Percentiles rank a stretch among this genome's conserved stretches.
phyloP scores from a whole-genome alignment of 2,329 filamentous ascomycete species.

The Drechslerella stenobrocha region DNA sequence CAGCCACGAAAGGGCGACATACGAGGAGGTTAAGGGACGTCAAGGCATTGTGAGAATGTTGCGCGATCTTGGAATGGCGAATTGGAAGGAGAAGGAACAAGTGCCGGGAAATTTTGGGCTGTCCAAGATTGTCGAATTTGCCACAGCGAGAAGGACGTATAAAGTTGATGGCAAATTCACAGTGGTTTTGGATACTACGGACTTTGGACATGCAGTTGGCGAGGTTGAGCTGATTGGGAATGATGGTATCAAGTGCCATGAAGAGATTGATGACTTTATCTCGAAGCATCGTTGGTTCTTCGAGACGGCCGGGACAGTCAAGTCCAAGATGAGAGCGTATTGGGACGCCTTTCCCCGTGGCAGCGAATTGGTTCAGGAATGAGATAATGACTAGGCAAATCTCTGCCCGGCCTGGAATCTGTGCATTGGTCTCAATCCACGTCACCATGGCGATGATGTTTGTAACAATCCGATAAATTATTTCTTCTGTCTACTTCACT shows the following conservation, averaged over 20 bases:
- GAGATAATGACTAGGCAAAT: too few species aligned
- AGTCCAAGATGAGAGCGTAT: constrained; percentile 54
- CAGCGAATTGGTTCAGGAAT: too few species aligned
- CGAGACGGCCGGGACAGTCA: constrained; percentile 26
- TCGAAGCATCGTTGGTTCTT: constrained; percentile 52
- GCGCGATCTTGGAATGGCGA: not conserved
- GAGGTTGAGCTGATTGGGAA: constrained; percentile 52
- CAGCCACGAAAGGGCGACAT: constrained; percentile 51
- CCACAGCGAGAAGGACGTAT: constrained; percentile 53
- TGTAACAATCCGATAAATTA: too few species aligned
- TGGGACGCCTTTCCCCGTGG: constrained; percentile 43
- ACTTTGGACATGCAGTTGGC: constrained; percentile 54
- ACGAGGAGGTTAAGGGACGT: constrained; percentile 52
- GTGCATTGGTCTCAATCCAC: too few species aligned
- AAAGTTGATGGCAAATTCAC: constrained; percentile 53
- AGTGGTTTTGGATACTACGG: constrained; percentile 53
- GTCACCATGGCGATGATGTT: too few species aligned
- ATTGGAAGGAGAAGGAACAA: not conserved
- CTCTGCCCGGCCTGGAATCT: too few species aligned
- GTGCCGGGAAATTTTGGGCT: not conserved
- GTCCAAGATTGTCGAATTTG: constrained; percentile 49
- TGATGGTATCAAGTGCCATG: constrained; percentile 45
- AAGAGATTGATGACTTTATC: constrained; percentile 52
- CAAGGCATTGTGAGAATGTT: constrained; percentile 21
- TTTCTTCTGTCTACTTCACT: too few species aligned